Evolutionary conservation across 2,329 filamentous ascomycete species (phyloP), one percentile per base, ranked within the genome.

Genomic region (Colletotrichum sp.): DNA sequence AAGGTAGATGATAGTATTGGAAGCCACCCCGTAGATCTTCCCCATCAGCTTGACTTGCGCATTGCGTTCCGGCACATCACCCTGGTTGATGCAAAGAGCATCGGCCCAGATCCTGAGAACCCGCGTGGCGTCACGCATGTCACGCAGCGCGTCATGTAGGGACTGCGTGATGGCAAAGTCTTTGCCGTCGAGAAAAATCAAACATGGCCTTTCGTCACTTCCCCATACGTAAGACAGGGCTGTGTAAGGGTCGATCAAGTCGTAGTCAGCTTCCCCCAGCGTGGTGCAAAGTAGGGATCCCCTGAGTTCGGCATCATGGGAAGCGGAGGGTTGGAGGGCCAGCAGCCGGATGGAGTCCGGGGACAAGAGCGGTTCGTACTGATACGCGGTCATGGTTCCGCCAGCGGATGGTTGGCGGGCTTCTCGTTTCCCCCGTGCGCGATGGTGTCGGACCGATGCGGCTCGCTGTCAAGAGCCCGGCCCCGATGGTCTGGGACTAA

Each of bases 51-150:
- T 52, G 1, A 84, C 82, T 71, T 83, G 82, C 5, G 64, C 34
- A 13, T 76, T 76, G 55, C 81, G 82, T 56, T 84, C 82, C 0
- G 55, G 48, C 0, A 67, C 16, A 15, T 81, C 71, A 7, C 32
- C 9, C 69, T 84, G 81, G 73, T 84, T 78, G 78, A 84, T 83
- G 72, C 82, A 80, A 13, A 83, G 78, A 25, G 83, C 82, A 61
- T 84, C 83, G 1, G 82, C 77, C 67, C 83, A 84, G 6, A 84
- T 5, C 5, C 60, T 61, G 4, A 25, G 68, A 7, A n/a, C 32
- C 5, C 75, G 75, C 3, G 64, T 88, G 13, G 84, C 84, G 43
- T 82, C 84, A 39, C 84, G 83, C 71, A 86, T 85, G 69, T 87
- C 85, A 13, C 85, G 79, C 16, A 87, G 78, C 5, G 85, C 85